Percentiles rank a stretch among this genome's conserved stretches.
Conservation (phyloP, 257 asterid species). For the Gentiana dahurica region DNA sequence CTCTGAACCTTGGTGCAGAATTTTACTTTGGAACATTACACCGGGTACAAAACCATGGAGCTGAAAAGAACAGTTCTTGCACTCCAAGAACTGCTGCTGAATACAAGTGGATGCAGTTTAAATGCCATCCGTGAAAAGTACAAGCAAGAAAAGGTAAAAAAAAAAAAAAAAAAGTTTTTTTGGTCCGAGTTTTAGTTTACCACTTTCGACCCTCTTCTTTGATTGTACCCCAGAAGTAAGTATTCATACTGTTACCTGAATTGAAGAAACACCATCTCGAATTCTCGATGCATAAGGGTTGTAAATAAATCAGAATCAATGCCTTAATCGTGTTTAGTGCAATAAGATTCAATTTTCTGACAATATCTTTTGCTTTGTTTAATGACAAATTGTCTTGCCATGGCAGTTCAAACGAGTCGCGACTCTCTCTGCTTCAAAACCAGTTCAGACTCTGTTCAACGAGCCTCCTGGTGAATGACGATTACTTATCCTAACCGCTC, state of each 20-base stretch:
- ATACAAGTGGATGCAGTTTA: constrained; percentile 35
- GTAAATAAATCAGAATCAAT: neutral
- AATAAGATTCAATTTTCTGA: neutral
- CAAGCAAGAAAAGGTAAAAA: constrained; percentile 64
- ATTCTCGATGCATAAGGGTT: neutral
- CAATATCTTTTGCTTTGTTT: neutral
- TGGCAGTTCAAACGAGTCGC: constrained; percentile 77
- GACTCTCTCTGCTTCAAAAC: constrained; percentile 29
- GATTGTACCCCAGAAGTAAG: neutral
- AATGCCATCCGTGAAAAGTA: constrained; percentile 78
- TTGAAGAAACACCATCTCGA: no score
- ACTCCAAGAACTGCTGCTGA: constrained; percentile 61
- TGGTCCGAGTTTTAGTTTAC: no score
- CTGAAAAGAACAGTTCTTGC: constrained; percentile 50
- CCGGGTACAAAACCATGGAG: constrained; percentile 46
- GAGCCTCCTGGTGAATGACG: constrained; percentile 16
- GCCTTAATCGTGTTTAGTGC: neutral
- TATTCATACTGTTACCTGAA: neutral
- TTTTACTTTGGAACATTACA: constrained; percentile 75
- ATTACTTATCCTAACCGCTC: constrained; percentile 16
- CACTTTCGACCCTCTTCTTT: neutral
- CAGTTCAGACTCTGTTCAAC: constrained; percentile 44
- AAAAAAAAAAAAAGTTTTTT: no score
- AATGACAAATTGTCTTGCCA: neutral
- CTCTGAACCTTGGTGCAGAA: constrained; percentile 40